Conservation (phyloP, 495 filamentous ascomycete species). For the Pyronema omphalodes region DNA sequence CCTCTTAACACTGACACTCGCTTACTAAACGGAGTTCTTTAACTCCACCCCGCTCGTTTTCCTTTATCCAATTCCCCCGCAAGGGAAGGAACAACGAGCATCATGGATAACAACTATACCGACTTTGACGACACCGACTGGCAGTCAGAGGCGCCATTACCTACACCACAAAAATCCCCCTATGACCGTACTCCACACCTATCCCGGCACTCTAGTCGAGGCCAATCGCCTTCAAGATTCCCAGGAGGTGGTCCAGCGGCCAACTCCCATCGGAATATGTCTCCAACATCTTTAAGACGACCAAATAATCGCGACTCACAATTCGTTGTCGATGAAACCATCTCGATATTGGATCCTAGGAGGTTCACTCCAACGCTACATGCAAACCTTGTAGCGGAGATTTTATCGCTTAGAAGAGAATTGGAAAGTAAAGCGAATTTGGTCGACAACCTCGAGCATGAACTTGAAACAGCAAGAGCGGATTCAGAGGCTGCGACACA, state of each 20-base stretch:
- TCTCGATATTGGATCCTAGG: constrained; percentile 68
- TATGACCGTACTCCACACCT: constrained; percentile 23
- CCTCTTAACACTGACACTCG: neutral
- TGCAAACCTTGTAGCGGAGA: constrained; percentile 86
- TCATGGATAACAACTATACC: constrained; percentile 5
- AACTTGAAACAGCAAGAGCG: constrained; percentile 45
- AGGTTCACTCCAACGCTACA: constrained; percentile 90
- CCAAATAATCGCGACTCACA: constrained; percentile 27
- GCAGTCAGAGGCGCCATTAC: constrained; percentile 22
- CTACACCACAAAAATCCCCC: constrained; percentile 18
- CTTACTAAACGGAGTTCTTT: neutral
- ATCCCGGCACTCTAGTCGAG: constrained; percentile 35
- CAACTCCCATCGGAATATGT: constrained; percentile 22
- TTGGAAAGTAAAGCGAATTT: constrained; percentile 69
- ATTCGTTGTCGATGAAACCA: constrained; percentile 42
- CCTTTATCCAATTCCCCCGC: neutral
- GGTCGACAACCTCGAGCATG: constrained; percentile 67
- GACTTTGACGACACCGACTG: constrained; percentile 22
- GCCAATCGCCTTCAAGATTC: constrained; percentile 46
- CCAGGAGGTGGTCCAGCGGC: constrained; percentile 34
- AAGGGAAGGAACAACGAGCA: neutral
- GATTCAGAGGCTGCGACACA: constrained; percentile 54
- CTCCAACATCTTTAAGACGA: constrained; percentile 22
- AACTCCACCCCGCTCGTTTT: neutral
- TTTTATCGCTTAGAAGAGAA: constrained; percentile 68